Base-by-base conservation (phyloP, 2,329 filamentous ascomycete genomes). In the Claviceps paspali region DNA sequence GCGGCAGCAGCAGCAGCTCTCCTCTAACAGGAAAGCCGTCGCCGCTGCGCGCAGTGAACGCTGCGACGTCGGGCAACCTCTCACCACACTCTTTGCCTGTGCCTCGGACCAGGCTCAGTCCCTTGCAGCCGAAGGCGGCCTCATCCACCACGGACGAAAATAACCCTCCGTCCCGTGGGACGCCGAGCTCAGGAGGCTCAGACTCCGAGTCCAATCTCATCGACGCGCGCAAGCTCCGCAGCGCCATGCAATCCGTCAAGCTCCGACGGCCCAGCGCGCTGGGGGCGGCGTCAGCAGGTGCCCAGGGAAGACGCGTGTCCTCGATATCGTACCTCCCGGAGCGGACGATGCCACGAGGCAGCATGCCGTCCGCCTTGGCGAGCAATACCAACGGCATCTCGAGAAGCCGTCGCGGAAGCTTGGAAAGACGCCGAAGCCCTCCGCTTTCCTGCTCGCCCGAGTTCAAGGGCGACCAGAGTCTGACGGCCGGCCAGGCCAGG, bases 371-470 rank as follows among this genome's bases (percentile, higher is more conserved):
- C 19, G 59, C 61, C 11, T 52, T 66, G 29, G 60, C 69, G 6
- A 70, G 67, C 47, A 62, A 55, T 45, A 59, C 66, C 6, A 73
- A 73, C 49, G 71, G 70, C 30, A 69, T 76, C 46, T 72, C 67
- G 29, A 61, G 70, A 30, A 59, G 70, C 38, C 60, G 70, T 29
- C 60, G 69, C 28, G 61, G 61, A 41, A 70, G 66, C 41, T 51
- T 61, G 2, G 68, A 73, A 51, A 59, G 67, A 33, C 61, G 66
- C 26, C 59, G 63, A 36, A 70, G 66, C 42, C 69, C 70, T 10
- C 70, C 71, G 11, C 62, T 74, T 46, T 52, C 59, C 24, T 73
- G 67, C 52, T 68, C 67, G 26, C 64, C 70, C 2, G 62, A 67
- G 17, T 47, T 46, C 38, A 56, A 51, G 35, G 42, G 50, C 12